phyloP scores from a whole-genome alignment of 108 stramenopile species.

The Nannochloropsis salina region DNA sequence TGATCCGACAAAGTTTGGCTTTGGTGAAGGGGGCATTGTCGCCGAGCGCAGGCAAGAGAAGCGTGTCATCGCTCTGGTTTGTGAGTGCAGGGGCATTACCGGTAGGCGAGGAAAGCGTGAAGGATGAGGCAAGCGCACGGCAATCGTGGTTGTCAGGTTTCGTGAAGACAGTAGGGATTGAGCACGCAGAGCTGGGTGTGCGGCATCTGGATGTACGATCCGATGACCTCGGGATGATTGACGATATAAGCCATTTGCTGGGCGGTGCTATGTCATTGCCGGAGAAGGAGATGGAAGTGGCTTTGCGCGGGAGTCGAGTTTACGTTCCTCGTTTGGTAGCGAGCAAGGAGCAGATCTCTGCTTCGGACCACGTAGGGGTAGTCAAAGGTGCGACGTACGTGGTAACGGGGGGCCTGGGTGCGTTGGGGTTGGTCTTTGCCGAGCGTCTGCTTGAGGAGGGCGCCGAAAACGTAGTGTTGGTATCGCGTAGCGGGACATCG shows the following conservation, averaged over 20 bases:
- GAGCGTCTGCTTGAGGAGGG: constrained; percentile 20
- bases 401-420: constrained; percentile 34
- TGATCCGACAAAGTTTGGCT: constrained; percentile 16
- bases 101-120: neutral
- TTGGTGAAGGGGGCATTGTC: constrained; percentile 17
- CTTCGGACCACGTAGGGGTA: neutral
- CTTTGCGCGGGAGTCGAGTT: neutral
- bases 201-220: neutral
- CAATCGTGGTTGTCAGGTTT: constrained; percentile 7
- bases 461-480: neutral
- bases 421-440: constrained; percentile 30
- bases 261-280: neutral
- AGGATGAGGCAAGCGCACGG: neutral
- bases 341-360: neutral
- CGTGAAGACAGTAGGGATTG: neutral
- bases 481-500: neutral
- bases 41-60: neutral
- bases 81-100: neutral
- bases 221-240: neutral
- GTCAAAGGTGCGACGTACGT: constrained; percentile 23
- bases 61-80: neutral
- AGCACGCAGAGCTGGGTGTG: constrained; percentile 13
- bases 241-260: neutral
- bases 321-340: constrained; percentile 4
- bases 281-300: constrained; percentile 12